Evolutionary conservation across 2,329 filamentous ascomycete species (phyloP).

Genomic region (Coleophoma crateriformis): DNA sequence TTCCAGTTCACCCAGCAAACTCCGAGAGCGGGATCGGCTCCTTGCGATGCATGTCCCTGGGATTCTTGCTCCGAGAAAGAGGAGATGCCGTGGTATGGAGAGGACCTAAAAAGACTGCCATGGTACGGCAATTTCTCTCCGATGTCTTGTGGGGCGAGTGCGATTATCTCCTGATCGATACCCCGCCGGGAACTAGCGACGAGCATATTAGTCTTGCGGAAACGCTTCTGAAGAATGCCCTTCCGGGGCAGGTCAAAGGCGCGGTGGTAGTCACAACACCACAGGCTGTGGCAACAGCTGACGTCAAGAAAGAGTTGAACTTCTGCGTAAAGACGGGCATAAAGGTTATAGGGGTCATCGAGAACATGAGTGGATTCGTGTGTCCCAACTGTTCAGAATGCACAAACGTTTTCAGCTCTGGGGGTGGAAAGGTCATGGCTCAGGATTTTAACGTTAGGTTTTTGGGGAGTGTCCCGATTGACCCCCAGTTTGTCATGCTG

Average conservation of each 20-base stretch:
- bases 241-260: slow-evolving; percentile 67
- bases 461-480: slow-evolving; percentile 82
- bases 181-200: slow-evolving; percentile 91
- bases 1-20: slow-evolving; percentile 67
- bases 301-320: slow-evolving; percentile 81
- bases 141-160: slow-evolving; percentile 83
- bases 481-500: slow-evolving; percentile 83
- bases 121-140: slow-evolving; percentile 93
- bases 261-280: slow-evolving; percentile 95
- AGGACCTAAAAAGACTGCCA: slow-evolving; percentile 97
- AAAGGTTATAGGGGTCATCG: slow-evolving; percentile 86
- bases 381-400: slow-evolving; percentile 77
- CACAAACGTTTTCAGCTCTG: slow-evolving; percentile 88
- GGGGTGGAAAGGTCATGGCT: slow-evolving; percentile 86
- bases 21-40: slow-evolving; percentile 48
- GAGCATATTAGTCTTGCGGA: slow-evolving; percentile 96
- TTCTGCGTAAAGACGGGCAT: slow-evolving; percentile 80
- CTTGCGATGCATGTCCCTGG: slow-evolving; percentile 83
- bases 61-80: slow-evolving; percentile 77
- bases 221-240: slow-evolving; percentile 63
- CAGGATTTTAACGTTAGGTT: slow-evolving; percentile 79
- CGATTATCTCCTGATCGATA: slow-evolving; percentile 94
- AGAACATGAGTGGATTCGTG: slow-evolving; percentile 96
- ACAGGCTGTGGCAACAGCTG: slow-evolving; percentile 86
- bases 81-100: slow-evolving; percentile 96